These are phyloP conservation scores for Trichocladium uniseriatum DNA, from an alignment of 495 filamentous ascomycete species.

Conservation along the genomic window DNA sequence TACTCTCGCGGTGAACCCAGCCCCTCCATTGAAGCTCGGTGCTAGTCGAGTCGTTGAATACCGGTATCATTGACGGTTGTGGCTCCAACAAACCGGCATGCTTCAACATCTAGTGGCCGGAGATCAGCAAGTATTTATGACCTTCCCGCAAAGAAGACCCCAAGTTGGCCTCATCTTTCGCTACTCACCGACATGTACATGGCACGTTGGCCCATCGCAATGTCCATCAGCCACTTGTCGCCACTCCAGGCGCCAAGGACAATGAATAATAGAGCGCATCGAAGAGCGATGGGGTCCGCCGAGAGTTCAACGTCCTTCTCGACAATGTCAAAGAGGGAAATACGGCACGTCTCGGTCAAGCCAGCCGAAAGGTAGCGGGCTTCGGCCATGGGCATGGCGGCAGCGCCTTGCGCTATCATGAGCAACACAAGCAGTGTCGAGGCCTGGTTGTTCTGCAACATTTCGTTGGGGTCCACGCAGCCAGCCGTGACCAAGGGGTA, in stretches of 20 bases:
- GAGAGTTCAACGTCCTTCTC: constrained; percentile 55
- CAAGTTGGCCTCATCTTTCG: background rate
- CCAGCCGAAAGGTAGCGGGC: constrained; percentile 52
- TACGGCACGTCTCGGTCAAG: constrained; percentile 54
- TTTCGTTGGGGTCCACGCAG: constrained; percentile 49
- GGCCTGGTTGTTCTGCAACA: constrained; percentile 48
- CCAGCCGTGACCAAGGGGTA: constrained; percentile 46
- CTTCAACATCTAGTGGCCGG: constrained; percentile 41
- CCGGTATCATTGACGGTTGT: constrained; percentile 28
- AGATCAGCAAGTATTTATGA: background rate
- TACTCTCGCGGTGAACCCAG: constrained; percentile 49
- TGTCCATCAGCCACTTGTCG: constrained; percentile 64
- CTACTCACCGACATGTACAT: constrained; percentile 55
- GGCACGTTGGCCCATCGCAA: constrained; percentile 57
- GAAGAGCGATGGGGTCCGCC: constrained; percentile 47
- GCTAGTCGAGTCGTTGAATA: constrained; percentile 25
- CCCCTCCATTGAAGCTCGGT: constrained; percentile 45
- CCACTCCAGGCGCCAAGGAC: constrained; percentile 55
- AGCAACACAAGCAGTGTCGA: constrained; percentile 50
- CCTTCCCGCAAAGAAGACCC: background rate
- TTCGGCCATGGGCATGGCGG: constrained; percentile 46
- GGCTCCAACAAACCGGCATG: constrained; percentile 43
- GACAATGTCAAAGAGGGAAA: constrained; percentile 55
- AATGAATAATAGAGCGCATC: constrained; percentile 52
- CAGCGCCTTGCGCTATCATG: constrained; percentile 58